Evolutionary conservation across 2,329 filamentous ascomycete species (phyloP).

Genomic region (Verticillium tricorpus): DNA sequence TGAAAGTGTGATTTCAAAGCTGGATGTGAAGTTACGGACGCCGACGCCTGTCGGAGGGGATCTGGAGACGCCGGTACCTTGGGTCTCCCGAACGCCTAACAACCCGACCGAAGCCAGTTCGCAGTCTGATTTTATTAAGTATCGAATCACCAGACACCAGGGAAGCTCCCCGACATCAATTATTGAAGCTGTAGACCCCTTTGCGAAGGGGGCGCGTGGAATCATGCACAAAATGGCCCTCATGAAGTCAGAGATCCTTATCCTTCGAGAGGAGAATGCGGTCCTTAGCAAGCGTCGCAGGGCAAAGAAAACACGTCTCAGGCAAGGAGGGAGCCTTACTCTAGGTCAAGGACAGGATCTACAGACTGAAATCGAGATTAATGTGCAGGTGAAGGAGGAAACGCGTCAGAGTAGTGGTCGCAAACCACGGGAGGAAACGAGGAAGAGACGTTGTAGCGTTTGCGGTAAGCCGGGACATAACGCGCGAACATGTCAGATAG

Average conservation of each 20-base stretch:
- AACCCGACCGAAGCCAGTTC: not conserved
- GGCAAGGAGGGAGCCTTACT: slow-evolving; percentile 2
- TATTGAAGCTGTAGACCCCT: slow-evolving; percentile 2
- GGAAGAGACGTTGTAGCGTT: not conserved
- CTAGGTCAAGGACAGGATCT: not conserved
- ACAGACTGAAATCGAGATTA: not conserved
- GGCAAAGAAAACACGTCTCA: not conserved
- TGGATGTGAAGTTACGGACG: not conserved
- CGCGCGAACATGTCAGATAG: not conserved
- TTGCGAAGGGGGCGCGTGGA: slow-evolving; percentile 3
- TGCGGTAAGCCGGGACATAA: not conserved
- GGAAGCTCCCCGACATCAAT: slow-evolving; percentile 7
- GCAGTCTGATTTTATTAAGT: slow-evolving; percentile 33
- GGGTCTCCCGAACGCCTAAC: not conserved
- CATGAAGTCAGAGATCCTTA: not conserved
- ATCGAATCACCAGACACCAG: slow-evolving; percentile 3
- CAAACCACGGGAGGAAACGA: not conserved
- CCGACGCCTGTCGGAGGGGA: too few species aligned
- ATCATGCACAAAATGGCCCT: slow-evolving; percentile 15
- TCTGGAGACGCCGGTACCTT: too few species aligned
- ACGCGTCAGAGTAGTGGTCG: not conserved
- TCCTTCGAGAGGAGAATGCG: not conserved
- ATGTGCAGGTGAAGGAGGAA: not conserved
- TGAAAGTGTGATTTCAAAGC: not conserved
- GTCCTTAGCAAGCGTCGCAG: not conserved